Evolutionary conservation across 2,329 filamentous ascomycete species (phyloP), one percentile per base, ranked within the genome.

Genomic region (Fusarium sp.): DNA sequence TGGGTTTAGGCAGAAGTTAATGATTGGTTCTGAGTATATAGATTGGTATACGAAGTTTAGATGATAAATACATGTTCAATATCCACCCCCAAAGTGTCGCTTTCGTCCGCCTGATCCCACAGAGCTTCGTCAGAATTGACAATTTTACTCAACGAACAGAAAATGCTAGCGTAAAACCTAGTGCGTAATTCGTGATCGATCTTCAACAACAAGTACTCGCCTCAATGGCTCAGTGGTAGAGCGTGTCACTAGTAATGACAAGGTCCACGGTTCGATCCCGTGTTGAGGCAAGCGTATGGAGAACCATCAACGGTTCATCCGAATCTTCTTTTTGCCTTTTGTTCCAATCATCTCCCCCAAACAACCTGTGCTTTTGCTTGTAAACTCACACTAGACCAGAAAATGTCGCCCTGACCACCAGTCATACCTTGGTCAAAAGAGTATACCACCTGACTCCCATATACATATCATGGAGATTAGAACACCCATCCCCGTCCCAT

Each of bases 241-340:
- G 63, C 63, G 63, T 66, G 62, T 66, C 63, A 66, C 63, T 66
- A 66, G 63, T 66, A 66, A 66, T 66, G 63, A 66, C 62, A 66
- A 66, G 63, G 63, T 66, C 63, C 63, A 60, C 62, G 63, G 63
- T 66, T 66, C 63, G 54, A 66, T 66, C 63, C 63, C 63, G 62
- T 65, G 63, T 61, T 49, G 63, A 60, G 63, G 63, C 63, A 66
- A 18, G 18, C 12, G 0, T 5, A 6, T 9, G 0, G 1, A 16
- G 24, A 27, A n/a, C 7, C 2, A 24, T 4, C 2, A 24, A 10
- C 1, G 14, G 10, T 40, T 37, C 3, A n/a, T n/a, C 0, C 7
- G 7, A 3, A 1, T 2, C 2, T n/a, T 8, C 7, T 47, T 63
- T 32, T 61, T 61, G 18, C 4, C 0, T 4, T 9, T 7, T 4